These are phyloP conservation scores for Neurospora africana DNA, from an alignment of 495 filamentous ascomycete species.

Conservation along the genomic window DNA sequence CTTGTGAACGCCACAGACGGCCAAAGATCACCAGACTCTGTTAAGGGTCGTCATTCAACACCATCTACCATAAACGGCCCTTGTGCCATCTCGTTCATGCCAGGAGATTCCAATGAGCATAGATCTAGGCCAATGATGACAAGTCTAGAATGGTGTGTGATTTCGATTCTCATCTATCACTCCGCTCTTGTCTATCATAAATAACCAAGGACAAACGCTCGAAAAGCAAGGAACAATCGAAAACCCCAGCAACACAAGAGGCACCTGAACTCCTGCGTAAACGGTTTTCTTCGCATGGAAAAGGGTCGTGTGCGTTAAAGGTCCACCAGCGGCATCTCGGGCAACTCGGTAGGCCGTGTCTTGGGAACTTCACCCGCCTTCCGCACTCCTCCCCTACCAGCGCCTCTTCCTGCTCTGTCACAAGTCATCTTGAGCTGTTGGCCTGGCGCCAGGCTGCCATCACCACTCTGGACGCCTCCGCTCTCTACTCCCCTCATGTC, in stretches of 20 bases:
- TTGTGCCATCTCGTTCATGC: not conserved
- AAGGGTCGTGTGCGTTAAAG: not conserved
- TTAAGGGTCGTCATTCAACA: not conserved
- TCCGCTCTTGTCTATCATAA: not conserved
- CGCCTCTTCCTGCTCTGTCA: slow-evolving; percentile 2
- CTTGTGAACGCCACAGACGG: not conserved
- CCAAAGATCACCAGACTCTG: not conserved
- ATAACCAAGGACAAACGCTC: not conserved
- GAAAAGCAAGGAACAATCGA: not conserved
- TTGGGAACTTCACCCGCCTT: slow-evolving; percentile 3
- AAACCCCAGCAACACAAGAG: not conserved
- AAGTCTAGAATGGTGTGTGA: not conserved
- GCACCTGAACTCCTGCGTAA: not conserved
- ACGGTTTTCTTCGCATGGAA: not conserved
- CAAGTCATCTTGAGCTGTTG: slow-evolving; percentile 3
- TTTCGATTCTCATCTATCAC: not conserved
- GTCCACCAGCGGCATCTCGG: not conserved
- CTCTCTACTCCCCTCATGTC: slow-evolving; percentile 22
- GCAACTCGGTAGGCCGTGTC: slow-evolving; percentile 1
- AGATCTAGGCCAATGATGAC: not conserved
- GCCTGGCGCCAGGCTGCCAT: not conserved
- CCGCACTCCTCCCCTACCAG: not conserved
- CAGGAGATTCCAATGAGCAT: not conserved
- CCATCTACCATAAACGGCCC: not conserved
- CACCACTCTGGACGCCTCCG: not conserved